These are phyloP conservation scores for Aegilops longissima DNA, from an alignment of 176 grass and related monocot genomes.

Conservation along the genomic window DNA sequence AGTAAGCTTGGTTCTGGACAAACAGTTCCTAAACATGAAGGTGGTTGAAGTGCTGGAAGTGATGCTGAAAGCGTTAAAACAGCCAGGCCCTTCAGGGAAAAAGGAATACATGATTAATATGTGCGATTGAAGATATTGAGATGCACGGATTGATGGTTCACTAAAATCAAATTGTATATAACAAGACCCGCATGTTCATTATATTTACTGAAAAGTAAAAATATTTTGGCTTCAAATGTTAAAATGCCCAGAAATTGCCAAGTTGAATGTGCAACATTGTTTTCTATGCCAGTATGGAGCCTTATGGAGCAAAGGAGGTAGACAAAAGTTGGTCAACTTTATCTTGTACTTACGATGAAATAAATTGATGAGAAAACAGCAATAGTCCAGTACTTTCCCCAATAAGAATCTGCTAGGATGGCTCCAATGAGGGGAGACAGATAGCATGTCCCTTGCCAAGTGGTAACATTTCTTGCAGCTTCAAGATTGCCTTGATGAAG, in stretches of 20 bases:
- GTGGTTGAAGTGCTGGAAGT: slow-evolving; percentile 56
- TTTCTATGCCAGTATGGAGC: slow-evolving; percentile 1
- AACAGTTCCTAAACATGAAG: slow-evolving; percentile 43
- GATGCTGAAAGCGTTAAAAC: slow-evolving; percentile 76
- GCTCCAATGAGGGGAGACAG: slow-evolving; percentile 88
- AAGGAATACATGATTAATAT: slow-evolving; percentile 1
- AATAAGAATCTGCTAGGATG: slow-evolving; percentile 78
- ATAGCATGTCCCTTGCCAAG: slow-evolving; percentile 97
- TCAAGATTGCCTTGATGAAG: slow-evolving; percentile 73
- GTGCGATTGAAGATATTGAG: background rate
- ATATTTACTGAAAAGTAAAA: background rate
- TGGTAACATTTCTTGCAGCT: slow-evolving; percentile 85
- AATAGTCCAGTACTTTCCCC: slow-evolving; percentile 87
- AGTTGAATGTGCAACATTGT: background rate
- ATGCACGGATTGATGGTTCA: background rate
- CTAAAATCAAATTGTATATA: background rate
- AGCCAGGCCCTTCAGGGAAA: slow-evolving; percentile 64
- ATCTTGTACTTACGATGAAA: slow-evolving; percentile 67
- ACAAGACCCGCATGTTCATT: background rate
- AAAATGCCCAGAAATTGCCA: background rate
- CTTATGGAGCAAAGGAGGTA: slow-evolving; percentile 10
- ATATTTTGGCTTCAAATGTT: slow-evolving; percentile 15
- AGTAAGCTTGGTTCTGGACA: slow-evolving; percentile 55
- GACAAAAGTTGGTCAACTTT: background rate
- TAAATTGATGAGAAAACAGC: slow-evolving; percentile 78